phyloP scores from a whole-genome alignment of 1,284 basidiomycete species.

The Naganishia albida region DNA sequence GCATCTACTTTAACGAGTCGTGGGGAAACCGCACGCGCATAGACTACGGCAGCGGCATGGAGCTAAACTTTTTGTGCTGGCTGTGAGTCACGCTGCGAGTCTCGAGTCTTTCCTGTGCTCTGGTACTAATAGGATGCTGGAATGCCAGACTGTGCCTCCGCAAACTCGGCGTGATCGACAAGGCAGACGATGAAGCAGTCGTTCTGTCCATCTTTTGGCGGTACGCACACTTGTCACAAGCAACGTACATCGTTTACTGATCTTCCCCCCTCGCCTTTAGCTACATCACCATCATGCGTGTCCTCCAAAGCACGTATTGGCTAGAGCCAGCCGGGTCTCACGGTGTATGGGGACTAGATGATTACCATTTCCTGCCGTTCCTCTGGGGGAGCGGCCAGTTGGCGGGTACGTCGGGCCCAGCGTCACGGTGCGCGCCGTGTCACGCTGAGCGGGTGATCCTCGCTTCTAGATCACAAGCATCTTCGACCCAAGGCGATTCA shows the following conservation, averaged over 20 bases:
- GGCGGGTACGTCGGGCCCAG: conserved; percentile 57
- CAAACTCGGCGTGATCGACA: conserved; percentile 67
- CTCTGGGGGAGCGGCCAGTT: conserved; percentile 81
- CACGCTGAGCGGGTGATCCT: not conserved
- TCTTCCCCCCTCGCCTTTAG: conserved; percentile 52
- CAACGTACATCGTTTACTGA: not conserved
- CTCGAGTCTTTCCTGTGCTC: not conserved
- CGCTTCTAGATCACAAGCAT: conserved; percentile 72
- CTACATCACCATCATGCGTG: conserved; percentile 86
- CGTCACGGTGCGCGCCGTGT: not conserved
- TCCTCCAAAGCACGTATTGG: conserved; percentile 83
- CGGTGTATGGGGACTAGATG: conserved; percentile 97
- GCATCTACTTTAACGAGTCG: conserved; percentile 73
- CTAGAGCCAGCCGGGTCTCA: conserved; percentile 97
- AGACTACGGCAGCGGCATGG: conserved; percentile 99
- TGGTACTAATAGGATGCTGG: not conserved
- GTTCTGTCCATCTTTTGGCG: conserved; percentile 90
- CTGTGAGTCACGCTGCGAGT: conserved; percentile 63
- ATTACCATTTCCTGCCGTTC: conserved; percentile 94
- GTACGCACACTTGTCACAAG: conserved; percentile 51
- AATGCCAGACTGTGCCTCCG: conserved; percentile 72
- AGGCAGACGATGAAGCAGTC: conserved; percentile 71
- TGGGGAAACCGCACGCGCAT: conserved; percentile 93
- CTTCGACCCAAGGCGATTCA: conserved; percentile 91
- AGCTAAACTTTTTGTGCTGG: conserved; percentile 97